phyloP scores from a whole-genome alignment of 192 early-diverging fungal genomes.

The Spinellus fusiger region DNA sequence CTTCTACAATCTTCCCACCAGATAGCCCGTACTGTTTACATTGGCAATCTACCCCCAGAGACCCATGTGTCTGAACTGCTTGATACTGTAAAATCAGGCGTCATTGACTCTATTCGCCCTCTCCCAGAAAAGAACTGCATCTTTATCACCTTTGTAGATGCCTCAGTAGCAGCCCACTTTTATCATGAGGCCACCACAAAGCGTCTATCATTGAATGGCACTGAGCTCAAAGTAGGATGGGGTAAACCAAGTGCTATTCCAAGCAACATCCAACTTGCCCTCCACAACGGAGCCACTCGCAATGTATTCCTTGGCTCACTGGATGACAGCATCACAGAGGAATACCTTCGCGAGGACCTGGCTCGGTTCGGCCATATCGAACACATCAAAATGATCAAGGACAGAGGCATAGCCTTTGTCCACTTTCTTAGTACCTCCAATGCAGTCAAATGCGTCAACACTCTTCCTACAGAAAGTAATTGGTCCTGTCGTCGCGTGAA shows the following conservation, averaged over 20 bases:
- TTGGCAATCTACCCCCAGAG: slow-evolving; percentile 68
- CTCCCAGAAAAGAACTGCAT: slow-evolving; percentile 74
- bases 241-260: slow-evolving; percentile 58
- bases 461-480: slow-evolving; percentile 46
- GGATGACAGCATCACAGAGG: slow-evolving; percentile 56
- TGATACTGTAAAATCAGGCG: slow-evolving; percentile 64
- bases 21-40: slow-evolving; percentile 70
- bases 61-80: slow-evolving; percentile 58
- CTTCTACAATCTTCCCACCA: slow-evolving; percentile 18
- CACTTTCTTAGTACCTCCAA: slow-evolving; percentile 65
- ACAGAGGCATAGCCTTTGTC: slow-evolving; percentile 80
- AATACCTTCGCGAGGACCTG: slow-evolving; percentile 53
- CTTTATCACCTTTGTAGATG: slow-evolving; percentile 77
- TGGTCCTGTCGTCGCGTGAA: slow-evolving; percentile 59
- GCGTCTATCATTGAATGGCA: slow-evolving; percentile 38
- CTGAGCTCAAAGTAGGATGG: slow-evolving; percentile 73
- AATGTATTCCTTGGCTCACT: slow-evolving; percentile 79
- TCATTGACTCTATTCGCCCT: slow-evolving; percentile 63
- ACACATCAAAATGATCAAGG: slow-evolving; percentile 59
- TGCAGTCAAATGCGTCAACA: slow-evolving; percentile 71
- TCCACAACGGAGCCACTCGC: slow-evolving; percentile 65
- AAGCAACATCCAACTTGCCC: slow-evolving; percentile 48
- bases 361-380: slow-evolving; percentile 68
- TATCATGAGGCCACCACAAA: slow-evolving; percentile 45
- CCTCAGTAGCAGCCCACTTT: slow-evolving; percentile 54